These are phyloP conservation scores for Aspergillus pseudoterreus DNA, from an alignment of 2,329 filamentous ascomycete genomes.

Conservation along the genomic window DNA sequence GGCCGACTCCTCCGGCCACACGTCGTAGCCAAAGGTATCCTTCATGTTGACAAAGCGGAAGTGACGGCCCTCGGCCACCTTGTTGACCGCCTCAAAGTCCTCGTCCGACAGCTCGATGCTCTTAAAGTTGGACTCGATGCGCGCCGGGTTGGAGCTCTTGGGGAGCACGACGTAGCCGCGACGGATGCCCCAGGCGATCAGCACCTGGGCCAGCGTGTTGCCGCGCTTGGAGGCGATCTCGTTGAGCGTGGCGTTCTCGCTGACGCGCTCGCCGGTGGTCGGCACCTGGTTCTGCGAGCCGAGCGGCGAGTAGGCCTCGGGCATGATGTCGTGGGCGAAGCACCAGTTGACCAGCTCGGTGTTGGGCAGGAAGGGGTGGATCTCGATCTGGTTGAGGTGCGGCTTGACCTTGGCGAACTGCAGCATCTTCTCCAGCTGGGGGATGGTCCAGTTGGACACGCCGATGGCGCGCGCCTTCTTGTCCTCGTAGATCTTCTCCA, in stretches of 20 bases:
- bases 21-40: slow-evolving; percentile 71
- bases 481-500: slow-evolving; percentile 57
- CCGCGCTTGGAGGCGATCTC: slow-evolving; percentile 56
- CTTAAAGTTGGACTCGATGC: slow-evolving; percentile 67
- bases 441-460: slow-evolving; percentile 69
- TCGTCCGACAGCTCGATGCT: slow-evolving; percentile 56
- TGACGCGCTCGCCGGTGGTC: slow-evolving; percentile 63
- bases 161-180: slow-evolving; percentile 66
- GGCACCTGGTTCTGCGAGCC: slow-evolving; percentile 68
- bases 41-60: slow-evolving; percentile 78
- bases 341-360: slow-evolving; percentile 41
- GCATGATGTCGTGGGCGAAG: slow-evolving; percentile 39
- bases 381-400: slow-evolving; percentile 45
- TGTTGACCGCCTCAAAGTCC: slow-evolving; percentile 59
- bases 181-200: slow-evolving; percentile 63
- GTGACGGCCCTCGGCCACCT: slow-evolving; percentile 63
- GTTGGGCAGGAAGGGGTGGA: slow-evolving; percentile 48
- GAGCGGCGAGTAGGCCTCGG: slow-evolving; percentile 43
- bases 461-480: slow-evolving; percentile 69
- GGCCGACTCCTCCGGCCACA: slow-evolving; percentile 59
- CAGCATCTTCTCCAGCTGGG: slow-evolving; percentile 46
- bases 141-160: slow-evolving; percentile 64
- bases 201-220: slow-evolving; percentile 57
- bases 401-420: slow-evolving; percentile 41
- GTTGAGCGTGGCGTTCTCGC: slow-evolving; percentile 57